These are phyloP conservation scores for Gleditsia sinensis DNA, from an alignment of 306 rosid species.

Conservation along the genomic window DNA sequence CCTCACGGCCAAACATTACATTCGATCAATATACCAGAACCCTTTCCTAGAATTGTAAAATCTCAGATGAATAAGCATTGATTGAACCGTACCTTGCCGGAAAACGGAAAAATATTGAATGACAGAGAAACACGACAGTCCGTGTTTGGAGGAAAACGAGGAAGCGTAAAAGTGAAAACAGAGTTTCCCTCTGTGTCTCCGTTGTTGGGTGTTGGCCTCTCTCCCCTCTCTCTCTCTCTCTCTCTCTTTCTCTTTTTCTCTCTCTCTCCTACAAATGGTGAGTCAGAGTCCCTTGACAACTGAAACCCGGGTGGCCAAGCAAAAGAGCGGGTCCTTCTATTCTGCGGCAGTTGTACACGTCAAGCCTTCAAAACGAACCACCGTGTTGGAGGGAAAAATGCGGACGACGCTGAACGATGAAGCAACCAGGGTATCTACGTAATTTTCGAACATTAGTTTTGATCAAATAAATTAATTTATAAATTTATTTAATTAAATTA, in stretches of 20 bases:
- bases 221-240: conserved; percentile 29
- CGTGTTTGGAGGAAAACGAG: conserved; percentile 9
- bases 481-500: too few species aligned
- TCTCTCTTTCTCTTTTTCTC: conserved; percentile 35
- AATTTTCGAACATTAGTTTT: neutral
- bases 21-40: neutral
- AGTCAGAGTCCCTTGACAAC: conserved; percentile 51
- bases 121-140: neutral
- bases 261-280: conserved; percentile 43
- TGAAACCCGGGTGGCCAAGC: conserved; percentile 42
- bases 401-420: neutral
- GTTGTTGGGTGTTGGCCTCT: neutral
- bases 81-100: conserved; percentile 27
- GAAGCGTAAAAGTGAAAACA: conserved; percentile 30
- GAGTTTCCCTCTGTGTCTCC: conserved; percentile 21
- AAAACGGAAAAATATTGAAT: neutral
- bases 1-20: neutral
- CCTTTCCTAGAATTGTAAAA: neutral
- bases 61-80: neutral
- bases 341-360: conserved; percentile 52
- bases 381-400: conserved; percentile 56
- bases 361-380: conserved; percentile 39
- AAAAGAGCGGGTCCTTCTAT: conserved; percentile 63
- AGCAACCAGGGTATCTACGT: neutral
- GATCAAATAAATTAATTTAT: too few species aligned